A percentile compares a stretch with the other conserved stretches of the same genome.
Conservation (phyloP, 495 filamentous ascomycete species). For the Penicillium ucsense region DNA sequence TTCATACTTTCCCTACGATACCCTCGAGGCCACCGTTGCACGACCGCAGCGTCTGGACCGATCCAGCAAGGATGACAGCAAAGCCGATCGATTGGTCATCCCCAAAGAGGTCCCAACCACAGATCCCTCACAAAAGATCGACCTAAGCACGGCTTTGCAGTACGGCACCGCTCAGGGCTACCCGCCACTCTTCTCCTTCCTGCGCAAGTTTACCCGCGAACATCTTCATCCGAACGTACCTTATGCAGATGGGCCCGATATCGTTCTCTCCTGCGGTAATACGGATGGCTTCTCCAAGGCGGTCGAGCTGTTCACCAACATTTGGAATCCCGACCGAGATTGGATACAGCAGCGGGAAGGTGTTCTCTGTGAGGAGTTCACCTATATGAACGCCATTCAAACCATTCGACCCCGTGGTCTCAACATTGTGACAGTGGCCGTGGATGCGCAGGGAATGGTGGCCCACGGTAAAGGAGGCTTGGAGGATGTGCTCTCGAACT, state of each 20-base stretch:
- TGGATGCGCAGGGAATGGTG: slow-evolving; percentile 73
- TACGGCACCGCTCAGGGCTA: slow-evolving; percentile 76
- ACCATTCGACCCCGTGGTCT: slow-evolving; percentile 58
- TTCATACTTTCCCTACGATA: slow-evolving; percentile 83
- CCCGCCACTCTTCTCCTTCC: slow-evolving; percentile 60
- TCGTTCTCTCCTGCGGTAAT: slow-evolving; percentile 65
- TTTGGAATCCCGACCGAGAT: slow-evolving; percentile 61
- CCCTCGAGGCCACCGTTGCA: slow-evolving; percentile 71
- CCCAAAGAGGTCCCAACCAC: slow-evolving; percentile 51
- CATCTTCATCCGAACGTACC: slow-evolving; percentile 74
- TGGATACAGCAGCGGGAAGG: slow-evolving; percentile 57
- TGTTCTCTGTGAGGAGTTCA: slow-evolving; percentile 66
- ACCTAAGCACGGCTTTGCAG: slow-evolving; percentile 73
- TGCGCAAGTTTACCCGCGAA: slow-evolving; percentile 66
- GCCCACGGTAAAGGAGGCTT: slow-evolving; percentile 58
- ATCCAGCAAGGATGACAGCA: slow-evolving; percentile 40
- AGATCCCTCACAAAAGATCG: slow-evolving; percentile 57
- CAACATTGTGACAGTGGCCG: slow-evolving; percentile 58
- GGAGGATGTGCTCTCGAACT: slow-evolving; percentile 67
- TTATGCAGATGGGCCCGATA: slow-evolving; percentile 65
- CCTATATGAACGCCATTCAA: slow-evolving; percentile 65
- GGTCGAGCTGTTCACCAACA: slow-evolving; percentile 59
- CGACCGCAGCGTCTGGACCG: slow-evolving; percentile 63
- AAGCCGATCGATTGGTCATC: slow-evolving; percentile 48
- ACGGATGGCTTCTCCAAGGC: slow-evolving; percentile 80